Percentiles rank a stretch among this genome's conserved stretches.
Conservation (phyloP, 768 basidiomycete genomes). For the Hygrocybe punicea region DNA sequence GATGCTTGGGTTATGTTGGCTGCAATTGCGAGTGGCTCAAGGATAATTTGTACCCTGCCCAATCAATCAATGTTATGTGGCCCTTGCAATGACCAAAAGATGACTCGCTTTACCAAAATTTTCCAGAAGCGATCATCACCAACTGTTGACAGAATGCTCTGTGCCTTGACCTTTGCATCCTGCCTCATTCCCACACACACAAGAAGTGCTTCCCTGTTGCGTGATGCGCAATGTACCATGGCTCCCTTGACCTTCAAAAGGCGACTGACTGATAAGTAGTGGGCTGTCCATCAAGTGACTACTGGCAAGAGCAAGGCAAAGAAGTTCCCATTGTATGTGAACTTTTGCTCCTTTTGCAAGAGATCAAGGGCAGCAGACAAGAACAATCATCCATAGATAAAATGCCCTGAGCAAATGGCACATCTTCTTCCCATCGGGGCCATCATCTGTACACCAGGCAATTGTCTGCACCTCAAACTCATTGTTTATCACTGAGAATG, state of each 20-base stretch:
- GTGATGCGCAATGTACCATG: conserved; percentile 1
- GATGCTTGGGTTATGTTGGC: conserved; percentile 24
- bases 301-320: conserved; percentile 19
- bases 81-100: neutral
- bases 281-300: conserved; percentile 20
- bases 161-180: neutral
- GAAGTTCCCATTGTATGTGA: conserved; percentile 6
- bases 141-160: too few relatives aligned
- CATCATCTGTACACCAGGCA: conserved; percentile 15
- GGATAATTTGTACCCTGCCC: conserved; percentile 22
- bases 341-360: conserved; percentile 15
- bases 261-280: conserved; percentile 17
- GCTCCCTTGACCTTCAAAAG: conserved; percentile 11
- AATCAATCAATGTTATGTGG: neutral
- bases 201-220: conserved; percentile 5
- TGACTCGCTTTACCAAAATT: conserved; percentile 13
- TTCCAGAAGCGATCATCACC: neutral
- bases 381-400: conserved; percentile 13
- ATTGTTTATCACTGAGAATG: conserved; percentile 18
- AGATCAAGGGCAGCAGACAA: conserved; percentile 20
- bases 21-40: conserved; percentile 39
- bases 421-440: conserved; percentile 22
- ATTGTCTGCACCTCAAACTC: conserved; percentile 8
- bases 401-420: conserved; percentile 6
- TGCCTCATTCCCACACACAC: conserved; percentile 4